phyloP scores from a whole-genome alignment of 164 flowering plant species.

The Saururus chinensis region DNA sequence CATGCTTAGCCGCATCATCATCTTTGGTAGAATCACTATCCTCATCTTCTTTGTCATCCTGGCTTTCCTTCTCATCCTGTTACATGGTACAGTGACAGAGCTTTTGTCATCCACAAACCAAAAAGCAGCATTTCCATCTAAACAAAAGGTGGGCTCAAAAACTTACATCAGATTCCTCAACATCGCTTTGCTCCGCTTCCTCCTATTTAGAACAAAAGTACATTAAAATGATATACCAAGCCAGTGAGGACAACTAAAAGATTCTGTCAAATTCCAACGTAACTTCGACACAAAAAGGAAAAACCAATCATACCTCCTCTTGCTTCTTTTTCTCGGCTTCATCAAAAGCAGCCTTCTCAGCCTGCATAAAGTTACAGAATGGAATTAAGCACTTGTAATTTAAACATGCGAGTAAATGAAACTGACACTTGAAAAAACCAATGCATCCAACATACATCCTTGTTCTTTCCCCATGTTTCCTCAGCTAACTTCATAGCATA shows the following conservation, averaged over 20 bases:
- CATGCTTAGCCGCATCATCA: conserved; percentile 7
- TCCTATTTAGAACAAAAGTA: conserved; percentile 3
- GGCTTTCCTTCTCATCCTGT: conserved; percentile 13
- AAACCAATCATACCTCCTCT: conserved; percentile 27
- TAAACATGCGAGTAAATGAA: background rate
- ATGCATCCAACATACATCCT: conserved; percentile 19
- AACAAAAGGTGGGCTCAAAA: background rate
- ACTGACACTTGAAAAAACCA: background rate
- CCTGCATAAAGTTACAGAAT: conserved; percentile 15
- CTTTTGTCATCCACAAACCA: too few species aligned
- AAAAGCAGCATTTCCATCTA: background rate
- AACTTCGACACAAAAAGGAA: too few species aligned
- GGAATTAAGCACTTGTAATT: background rate
- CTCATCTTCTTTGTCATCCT: conserved; percentile 2
- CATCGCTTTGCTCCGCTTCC: conserved; percentile 11
- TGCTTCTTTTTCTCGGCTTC: conserved; percentile 52
- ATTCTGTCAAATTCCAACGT: background rate
- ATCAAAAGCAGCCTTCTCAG: conserved; percentile 53
- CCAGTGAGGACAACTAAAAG: background rate
- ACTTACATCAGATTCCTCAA: conserved; percentile 14
- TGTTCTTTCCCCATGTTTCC: conserved; percentile 39
- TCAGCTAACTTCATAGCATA: conserved; percentile 62
- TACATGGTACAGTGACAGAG: background rate
- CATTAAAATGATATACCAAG: background rate
- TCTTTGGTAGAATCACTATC: conserved; percentile 2